phyloP scores from a whole-genome alignment of 345 rosid species.

The Viola odorata region DNA sequence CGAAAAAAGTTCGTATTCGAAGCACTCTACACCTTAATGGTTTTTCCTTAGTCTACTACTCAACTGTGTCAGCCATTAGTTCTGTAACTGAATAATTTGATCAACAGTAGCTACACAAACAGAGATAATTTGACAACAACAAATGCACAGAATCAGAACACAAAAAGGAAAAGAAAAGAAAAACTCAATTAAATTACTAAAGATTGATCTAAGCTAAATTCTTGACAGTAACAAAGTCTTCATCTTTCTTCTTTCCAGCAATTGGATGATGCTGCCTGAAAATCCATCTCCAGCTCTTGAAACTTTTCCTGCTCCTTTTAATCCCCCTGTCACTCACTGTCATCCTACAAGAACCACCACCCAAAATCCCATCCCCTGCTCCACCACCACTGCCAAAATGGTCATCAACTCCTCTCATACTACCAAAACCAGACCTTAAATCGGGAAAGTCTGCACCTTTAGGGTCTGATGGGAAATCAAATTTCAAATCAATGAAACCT shows the following conservation, averaged over 20 bases:
- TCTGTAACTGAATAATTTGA: too few relatives aligned
- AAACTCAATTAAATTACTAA: too few relatives aligned
- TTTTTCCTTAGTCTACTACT: too few relatives aligned
- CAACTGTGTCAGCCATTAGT: too few relatives aligned
- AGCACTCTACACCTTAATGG: too few relatives aligned
- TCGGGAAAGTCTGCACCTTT: conserved; percentile 26
- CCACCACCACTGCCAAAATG: conserved; percentile 22
- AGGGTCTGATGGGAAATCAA: conserved; percentile 51
- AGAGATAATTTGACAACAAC: too few relatives aligned
- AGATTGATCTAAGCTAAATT: too few relatives aligned
- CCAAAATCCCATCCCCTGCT: conserved; percentile 20
- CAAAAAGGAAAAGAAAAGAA: too few relatives aligned
- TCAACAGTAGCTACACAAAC: too few relatives aligned
- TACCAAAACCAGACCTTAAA: conserved; percentile 48
- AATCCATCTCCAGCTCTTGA: conserved; percentile 94
- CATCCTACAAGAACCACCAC: conserved; percentile 61
- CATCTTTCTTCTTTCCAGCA: conserved; percentile 33
- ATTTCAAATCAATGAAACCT: conserved; percentile 84
- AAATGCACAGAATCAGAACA: too few relatives aligned
- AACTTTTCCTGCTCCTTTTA: conserved; percentile 70
- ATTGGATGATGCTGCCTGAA: conserved; percentile 56
- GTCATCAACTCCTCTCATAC: conserved; percentile 42
- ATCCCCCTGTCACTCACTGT: conserved; percentile 56
- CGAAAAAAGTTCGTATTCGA: neutral
- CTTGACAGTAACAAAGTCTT: conserved; percentile 12